These are phyloP conservation scores for Tillandsia leiboldiana DNA, from an alignment of 176 grass and related monocot species.

Conservation along the genomic window DNA sequence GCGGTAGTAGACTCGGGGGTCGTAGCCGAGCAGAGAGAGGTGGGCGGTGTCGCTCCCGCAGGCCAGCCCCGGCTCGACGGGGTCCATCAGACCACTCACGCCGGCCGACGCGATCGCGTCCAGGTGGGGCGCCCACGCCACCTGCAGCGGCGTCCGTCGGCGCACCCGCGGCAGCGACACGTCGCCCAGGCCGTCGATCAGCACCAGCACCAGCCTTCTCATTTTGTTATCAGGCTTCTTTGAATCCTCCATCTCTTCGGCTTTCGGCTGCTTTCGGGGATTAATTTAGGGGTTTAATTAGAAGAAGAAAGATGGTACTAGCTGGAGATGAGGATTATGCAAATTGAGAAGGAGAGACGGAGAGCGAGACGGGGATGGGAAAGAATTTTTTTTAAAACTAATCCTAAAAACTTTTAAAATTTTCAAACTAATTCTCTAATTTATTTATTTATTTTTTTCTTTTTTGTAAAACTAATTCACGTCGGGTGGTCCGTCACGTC, in stretches of 20 bases:
- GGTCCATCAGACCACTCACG: conserved; percentile 84
- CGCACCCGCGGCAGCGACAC: conserved; percentile 48
- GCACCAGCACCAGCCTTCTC: conserved; percentile 56
- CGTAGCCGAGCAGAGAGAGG: conserved; percentile 80
- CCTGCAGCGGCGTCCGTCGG: conserved; percentile 43
- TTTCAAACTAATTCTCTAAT: no score
- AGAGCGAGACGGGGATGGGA: no score
- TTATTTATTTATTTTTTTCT: no score
- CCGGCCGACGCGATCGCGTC: conserved; percentile 67
- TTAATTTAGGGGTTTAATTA: no score
- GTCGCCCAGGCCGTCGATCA: conserved; percentile 82
- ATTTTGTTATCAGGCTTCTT: conserved; percentile 6
- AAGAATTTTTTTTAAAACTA: no score
- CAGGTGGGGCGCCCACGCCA: conserved; percentile 32
- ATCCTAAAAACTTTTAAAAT: no score
- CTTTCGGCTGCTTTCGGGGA: no score
- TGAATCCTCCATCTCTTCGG: neutral
- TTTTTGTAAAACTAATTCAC: no score
- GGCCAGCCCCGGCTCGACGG: conserved; percentile 71
- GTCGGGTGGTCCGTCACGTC: no score
- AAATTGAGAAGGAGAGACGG: no score
- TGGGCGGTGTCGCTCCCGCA: conserved; percentile 95
- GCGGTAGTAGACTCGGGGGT: conserved; percentile 80
- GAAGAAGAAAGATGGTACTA: no score
- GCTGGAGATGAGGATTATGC: no score